These are phyloP conservation scores for Arabidopsis suecica DNA, from an alignment of 345 rosid genomes.

Conservation along the genomic window DNA sequence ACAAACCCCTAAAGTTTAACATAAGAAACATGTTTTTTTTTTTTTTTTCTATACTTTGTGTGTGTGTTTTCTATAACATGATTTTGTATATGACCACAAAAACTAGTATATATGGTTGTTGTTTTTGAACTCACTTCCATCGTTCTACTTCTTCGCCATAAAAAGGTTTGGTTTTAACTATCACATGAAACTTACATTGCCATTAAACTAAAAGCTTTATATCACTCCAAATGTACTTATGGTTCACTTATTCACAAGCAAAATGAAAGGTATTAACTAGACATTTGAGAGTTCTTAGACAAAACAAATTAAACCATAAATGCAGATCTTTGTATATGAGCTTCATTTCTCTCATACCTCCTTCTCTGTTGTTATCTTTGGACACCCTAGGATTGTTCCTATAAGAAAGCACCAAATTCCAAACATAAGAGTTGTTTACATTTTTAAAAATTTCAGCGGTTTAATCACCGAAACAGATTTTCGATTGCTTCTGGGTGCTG, in stretches of 20 bases:
- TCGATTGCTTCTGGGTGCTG: neutral
- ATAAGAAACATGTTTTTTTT: too few relatives aligned
- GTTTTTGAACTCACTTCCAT: neutral
- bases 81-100: neutral
- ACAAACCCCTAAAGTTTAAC: too few relatives aligned
- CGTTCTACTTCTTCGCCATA: neutral
- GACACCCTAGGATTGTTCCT: neutral
- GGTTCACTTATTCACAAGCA: neutral
- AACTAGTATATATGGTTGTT: neutral
- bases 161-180: neutral
- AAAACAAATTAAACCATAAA: neutral
- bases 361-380: neutral
- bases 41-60: too few relatives aligned
- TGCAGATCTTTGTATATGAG: too few relatives aligned
- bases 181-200: neutral
- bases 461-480: too few relatives aligned
- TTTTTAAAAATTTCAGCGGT: neutral
- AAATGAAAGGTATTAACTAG: neutral
- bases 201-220: neutral
- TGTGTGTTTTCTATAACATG: too few relatives aligned
- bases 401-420: neutral
- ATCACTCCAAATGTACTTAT: neutral
- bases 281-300: neutral
- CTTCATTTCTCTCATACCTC: neutral
- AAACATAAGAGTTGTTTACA: neutral